A percentile compares a stretch with the other conserved stretches of the same genome.
phyloP scores from a whole-genome alignment of 1,284 basidiomycete species.

The Ustilago esculenta region DNA sequence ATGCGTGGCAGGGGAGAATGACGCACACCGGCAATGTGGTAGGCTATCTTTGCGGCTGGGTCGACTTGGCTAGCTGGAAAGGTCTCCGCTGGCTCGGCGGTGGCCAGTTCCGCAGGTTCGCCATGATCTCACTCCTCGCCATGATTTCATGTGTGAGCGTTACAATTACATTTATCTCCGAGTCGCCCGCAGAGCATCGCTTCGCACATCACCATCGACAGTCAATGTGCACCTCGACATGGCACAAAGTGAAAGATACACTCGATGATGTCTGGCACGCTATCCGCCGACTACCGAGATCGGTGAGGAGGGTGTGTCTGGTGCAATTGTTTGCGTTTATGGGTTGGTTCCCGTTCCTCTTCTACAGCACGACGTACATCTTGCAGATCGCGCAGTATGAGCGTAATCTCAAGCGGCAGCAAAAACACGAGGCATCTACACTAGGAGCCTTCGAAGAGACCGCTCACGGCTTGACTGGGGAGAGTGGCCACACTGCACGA shows the following conservation, averaged over 20 bases:
- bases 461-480: too few relatives aligned
- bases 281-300: slow-evolving; percentile 50
- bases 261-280: slow-evolving; percentile 51
- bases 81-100: slow-evolving; percentile 85
- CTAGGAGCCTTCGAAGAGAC: neutral
- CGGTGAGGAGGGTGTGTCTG: slow-evolving; percentile 73
- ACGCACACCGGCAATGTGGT: slow-evolving; percentile 60
- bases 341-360: slow-evolving; percentile 73
- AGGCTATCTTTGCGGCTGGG: slow-evolving; percentile 74
- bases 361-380: slow-evolving; percentile 82
- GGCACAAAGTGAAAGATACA: slow-evolving; percentile 14
- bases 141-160: slow-evolving; percentile 83
- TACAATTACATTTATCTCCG: slow-evolving; percentile 81
- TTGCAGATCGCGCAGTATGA: slow-evolving; percentile 84
- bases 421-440: slow-evolving; percentile 1
- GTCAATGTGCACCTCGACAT: slow-evolving; percentile 2
- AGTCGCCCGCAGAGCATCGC: slow-evolving; percentile 10
- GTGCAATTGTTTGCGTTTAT: slow-evolving; percentile 89
- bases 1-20: slow-evolving; percentile 93
- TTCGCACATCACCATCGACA: neutral
- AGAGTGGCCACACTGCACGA: too few relatives aligned
- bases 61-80: slow-evolving; percentile 80
- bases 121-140: slow-evolving; percentile 82
- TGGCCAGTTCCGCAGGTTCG: slow-evolving; percentile 94
- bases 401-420: slow-evolving; percentile 72